phyloP scores from a whole-genome alignment of 176 grass and related monocot species.

The Tillandsia leiboldiana region DNA sequence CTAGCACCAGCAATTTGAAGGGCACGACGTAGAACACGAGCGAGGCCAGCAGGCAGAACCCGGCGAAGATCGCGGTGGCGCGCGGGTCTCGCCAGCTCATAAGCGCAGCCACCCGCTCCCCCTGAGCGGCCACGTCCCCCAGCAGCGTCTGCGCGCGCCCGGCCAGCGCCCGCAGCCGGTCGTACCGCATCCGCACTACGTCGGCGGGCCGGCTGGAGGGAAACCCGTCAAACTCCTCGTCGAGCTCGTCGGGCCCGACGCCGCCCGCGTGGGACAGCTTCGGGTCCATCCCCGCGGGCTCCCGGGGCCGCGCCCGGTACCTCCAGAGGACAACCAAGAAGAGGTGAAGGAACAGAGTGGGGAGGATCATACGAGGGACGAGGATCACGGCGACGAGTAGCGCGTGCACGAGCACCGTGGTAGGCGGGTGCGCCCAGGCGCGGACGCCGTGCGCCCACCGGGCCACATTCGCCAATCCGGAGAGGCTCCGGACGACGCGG shows the following conservation, averaged over 20 bases:
- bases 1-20: constrained; percentile 57
- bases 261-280: constrained; percentile 63
- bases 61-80: constrained; percentile 62
- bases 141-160: constrained; percentile 78
- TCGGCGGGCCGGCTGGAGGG: constrained; percentile 58
- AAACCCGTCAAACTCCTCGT: constrained; percentile 94
- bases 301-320: constrained; percentile 46
- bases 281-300: constrained; percentile 76
- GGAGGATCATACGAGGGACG: constrained; percentile 81
- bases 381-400: constrained; percentile 68
- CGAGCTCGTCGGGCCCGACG: constrained; percentile 82
- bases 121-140: constrained; percentile 83
- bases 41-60: constrained; percentile 40
- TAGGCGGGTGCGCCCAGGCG: constrained; percentile 58
- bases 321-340: constrained; percentile 81
- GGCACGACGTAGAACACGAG: constrained; percentile 68
- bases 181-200: constrained; percentile 63
- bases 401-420: constrained; percentile 69
- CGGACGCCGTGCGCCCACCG: constrained; percentile 57
- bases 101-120: constrained; percentile 79
- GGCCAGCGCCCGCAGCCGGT: constrained; percentile 73
- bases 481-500: constrained; percentile 70
- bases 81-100: constrained; percentile 86
- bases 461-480: constrained; percentile 40
- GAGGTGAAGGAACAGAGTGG: constrained; percentile 67